Evolutionary conservation across 345 rosid genomes (phyloP), one percentile per base, ranked within the genome.

Genomic region (Gossypium longicalyx): DNA sequence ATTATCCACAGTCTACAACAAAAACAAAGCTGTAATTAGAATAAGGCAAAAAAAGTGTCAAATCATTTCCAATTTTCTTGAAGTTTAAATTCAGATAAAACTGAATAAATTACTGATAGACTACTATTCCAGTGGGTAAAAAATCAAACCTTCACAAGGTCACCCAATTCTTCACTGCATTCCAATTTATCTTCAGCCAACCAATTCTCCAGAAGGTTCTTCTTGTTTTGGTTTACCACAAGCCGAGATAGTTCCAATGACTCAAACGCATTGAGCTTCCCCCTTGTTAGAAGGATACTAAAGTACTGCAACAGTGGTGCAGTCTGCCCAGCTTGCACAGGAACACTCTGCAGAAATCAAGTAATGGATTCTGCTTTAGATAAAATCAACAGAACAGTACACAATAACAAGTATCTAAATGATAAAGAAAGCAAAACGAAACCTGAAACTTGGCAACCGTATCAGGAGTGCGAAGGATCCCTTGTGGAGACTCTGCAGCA

Each of bases 361-460:
- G 71, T 74, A 68, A 75, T 20, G 4, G 58, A 12, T 69, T 53
- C 16, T 19, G 51, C 12, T 16, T 57, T n/a, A 54, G 19, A 60
- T 49, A 62, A 29, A 72, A 56, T 57, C 62, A 83, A 62, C 23
- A 71, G 41, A 44, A 12, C 7, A 34, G 41, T 34, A 72, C n/a
- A 72, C 38, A 41, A 9, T 41, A 7, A 41, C 20, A 10, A 25
- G 22, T 57, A 38, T 44, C 52, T n/a, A 27, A n/a, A 25, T 16
- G 9, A 15, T 47, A 51, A 45, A 80, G 64, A 70, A 68, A 84
- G 38, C 57, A 61, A 64, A 52, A 27, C 9, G 59, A 51, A 4
- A 93, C 99, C 99, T 96, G 99, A 81, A 96, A 96, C 80, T 93
- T 96, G 73, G 97, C 93, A 64, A 96, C 97, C 17, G 98, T 96